Percentiles rank a stretch among this genome's conserved stretches.
Evolutionary conservation across 805 yeast genomes (phyloP).

Genomic region (Wickerhamomyces pijperi): DNA sequence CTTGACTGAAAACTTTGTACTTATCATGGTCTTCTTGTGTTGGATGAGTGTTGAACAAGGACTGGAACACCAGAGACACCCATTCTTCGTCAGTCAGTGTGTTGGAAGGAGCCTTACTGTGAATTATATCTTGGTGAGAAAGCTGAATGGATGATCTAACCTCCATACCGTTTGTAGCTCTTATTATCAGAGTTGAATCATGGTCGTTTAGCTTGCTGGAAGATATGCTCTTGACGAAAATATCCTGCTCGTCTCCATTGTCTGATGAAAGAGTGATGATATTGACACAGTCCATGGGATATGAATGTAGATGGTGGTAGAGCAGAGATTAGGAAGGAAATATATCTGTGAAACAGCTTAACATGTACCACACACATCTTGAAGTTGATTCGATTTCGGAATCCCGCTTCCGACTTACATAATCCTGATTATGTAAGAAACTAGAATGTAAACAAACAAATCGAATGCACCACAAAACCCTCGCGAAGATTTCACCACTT

Average conservation of each 20-base stretch:
- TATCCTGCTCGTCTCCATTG: constrained; percentile 1
- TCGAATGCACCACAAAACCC: too few species aligned
- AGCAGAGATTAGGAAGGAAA: too few species aligned
- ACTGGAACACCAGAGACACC: constrained; percentile 4
- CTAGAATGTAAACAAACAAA: too few species aligned
- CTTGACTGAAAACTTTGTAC: neutral
- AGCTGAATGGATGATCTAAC: neutral
- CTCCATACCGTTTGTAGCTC: constrained; percentile 6
- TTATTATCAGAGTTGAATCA: constrained; percentile 1
- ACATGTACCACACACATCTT: too few species aligned
- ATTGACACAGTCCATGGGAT: neutral
- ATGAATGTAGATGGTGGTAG: too few species aligned
- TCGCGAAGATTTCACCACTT: too few species aligned
- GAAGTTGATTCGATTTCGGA: too few species aligned
- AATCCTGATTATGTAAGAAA: too few species aligned
- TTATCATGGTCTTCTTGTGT: neutral
- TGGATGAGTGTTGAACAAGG: constrained; percentile 5
- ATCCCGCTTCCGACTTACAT: too few species aligned
- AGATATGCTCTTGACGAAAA: constrained; percentile 2
- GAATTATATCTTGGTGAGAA: neutral
- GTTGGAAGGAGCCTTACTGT: constrained; percentile 2
- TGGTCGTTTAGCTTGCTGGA: neutral
- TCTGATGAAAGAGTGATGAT: neutral
- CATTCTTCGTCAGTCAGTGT: constrained; percentile 4
- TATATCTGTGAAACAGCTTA: too few species aligned